Percentiles rank a stretch among this genome's conserved stretches.
Conservation (phyloP, 495 filamentous ascomycete genomes). For the Penicillium paradoxum region DNA sequence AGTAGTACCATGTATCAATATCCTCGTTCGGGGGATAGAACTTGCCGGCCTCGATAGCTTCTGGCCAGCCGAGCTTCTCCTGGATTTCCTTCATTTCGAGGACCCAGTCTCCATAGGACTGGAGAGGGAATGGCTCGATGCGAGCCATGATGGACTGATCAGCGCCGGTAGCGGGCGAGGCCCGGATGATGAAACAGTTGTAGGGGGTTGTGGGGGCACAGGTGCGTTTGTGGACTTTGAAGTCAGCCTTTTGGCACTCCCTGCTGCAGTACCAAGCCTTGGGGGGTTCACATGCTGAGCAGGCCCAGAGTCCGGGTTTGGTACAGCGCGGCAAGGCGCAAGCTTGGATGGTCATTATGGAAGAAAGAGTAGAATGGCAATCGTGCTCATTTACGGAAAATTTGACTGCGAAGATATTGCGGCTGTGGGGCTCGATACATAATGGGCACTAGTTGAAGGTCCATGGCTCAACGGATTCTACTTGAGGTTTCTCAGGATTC, state of each 20-base stretch:
- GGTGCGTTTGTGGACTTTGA: neutral
- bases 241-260: slow-evolving; percentile 2
- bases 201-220: slow-evolving; percentile 1
- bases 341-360: slow-evolving; percentile 62
- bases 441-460: too few relatives aligned
- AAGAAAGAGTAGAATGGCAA: neutral
- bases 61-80: slow-evolving; percentile 1
- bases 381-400: neutral
- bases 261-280: slow-evolving; percentile 3
- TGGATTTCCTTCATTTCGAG: slow-evolving; percentile 13
- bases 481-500: too few relatives aligned
- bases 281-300: neutral
- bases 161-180: neutral
- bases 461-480: too few relatives aligned
- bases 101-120: slow-evolving; percentile 9
- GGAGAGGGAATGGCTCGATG: slow-evolving; percentile 17
- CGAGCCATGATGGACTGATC: neutral
- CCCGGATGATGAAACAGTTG: slow-evolving; percentile 4
- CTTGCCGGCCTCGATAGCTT: slow-evolving; percentile 9
- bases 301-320: neutral
- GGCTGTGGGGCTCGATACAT: neutral
- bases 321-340: slow-evolving; percentile 46
- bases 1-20: slow-evolving; percentile 13
- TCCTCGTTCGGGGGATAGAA: slow-evolving; percentile 14
- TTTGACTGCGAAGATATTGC: neutral